phyloP scores from a whole-genome alignment of 768 basidiomycete species.

The Boletus rubropictus region DNA sequence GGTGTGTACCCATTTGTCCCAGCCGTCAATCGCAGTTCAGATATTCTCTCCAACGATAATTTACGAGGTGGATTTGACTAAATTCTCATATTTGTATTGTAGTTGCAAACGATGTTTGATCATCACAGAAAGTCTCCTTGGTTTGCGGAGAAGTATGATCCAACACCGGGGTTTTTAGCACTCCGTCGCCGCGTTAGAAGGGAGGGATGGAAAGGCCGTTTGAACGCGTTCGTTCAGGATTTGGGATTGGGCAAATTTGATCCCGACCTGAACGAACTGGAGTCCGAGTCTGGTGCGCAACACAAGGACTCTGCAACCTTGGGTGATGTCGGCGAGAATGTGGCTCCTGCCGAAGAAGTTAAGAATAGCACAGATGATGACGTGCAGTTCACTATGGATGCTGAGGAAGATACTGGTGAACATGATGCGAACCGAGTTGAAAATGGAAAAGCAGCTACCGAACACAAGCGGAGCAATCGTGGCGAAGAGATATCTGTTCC shows the following conservation, averaged over 20 bases:
- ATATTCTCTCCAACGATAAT: constrained; percentile 11
- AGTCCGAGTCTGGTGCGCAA: constrained; percentile 45
- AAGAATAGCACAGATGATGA: constrained; percentile 61
- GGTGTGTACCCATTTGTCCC: constrained; percentile 50
- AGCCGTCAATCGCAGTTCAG: constrained; percentile 4
- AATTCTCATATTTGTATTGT: constrained; percentile 37
- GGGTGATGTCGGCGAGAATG: constrained; percentile 34
- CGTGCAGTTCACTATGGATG: constrained; percentile 67
- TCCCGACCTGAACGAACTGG: constrained; percentile 61
- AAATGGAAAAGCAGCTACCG: constrained; percentile 49
- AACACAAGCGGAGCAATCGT: constrained; percentile 47
- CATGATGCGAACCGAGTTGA: constrained; percentile 51
- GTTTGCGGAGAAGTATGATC: constrained; percentile 96
- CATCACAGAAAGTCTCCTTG: constrained; percentile 93
- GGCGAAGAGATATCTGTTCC: constrained; percentile 66
- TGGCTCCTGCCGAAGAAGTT: constrained; percentile 43
- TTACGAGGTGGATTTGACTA: constrained; percentile 16
- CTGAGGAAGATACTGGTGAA: constrained; percentile 65
- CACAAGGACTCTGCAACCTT: constrained; percentile 44
- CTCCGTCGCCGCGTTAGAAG: constrained; percentile 76
- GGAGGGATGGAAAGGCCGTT: constrained; percentile 76
- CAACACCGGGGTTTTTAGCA: constrained; percentile 58
- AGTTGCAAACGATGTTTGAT: constrained; percentile 95
- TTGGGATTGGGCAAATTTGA: constrained; percentile 85
- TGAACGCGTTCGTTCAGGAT: constrained; percentile 69